Base-by-base conservation (phyloP, 2,329 filamentous ascomycete genomes). In the Colletotrichum musicola region DNA sequence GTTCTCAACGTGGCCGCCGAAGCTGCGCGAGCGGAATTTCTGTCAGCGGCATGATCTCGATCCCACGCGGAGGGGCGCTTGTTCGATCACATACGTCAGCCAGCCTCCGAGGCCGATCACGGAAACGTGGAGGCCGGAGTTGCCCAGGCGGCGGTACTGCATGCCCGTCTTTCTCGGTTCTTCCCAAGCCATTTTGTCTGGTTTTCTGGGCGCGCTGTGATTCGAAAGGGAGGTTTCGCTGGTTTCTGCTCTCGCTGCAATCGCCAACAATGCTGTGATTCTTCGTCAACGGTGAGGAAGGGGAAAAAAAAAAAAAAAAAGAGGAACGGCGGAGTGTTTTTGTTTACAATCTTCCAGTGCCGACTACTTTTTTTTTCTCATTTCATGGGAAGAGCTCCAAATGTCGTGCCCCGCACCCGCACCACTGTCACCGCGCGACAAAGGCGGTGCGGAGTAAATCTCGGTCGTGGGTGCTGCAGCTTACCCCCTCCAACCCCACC, bases 81-180 rank as follows among this genome's bases (percentile, higher is more conserved):
- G 30, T 10, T 35, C 10, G 9, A 54, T 12, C 13, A 69, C 66
- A 13, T 63, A 63, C 1, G 90, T 92, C 60, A 92, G 81, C 88
- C 88, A 89, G 54, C 87, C 85, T 42, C 88, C 91, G 0, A 93
- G 81, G 1, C 88, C 87, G 54, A 93, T 89, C 10, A 86, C 88
- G 12, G 90, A 92, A 47, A 92, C 89, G 74, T 92, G 88, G 4
- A 92, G 82, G 14, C 90, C 90, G 5, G 88, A 90, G 60, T 77
- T 77, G 59, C 80, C 80, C 6, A 82, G 77, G 40, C 80, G 79
- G 73, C 81, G 80, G 74, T 82, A 83, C 71, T 77, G 66, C 81
- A 83, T 83, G 64, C 81, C 81, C 13, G 81, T 83, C 64, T 82
- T 78, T 63, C 81, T 76, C 62, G 81, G 81, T 76, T 83, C 81